Percentiles rank a stretch among this genome's conserved stretches.
Conservation (phyloP, 2,329 filamentous ascomycete species). For the Xylaria sp. region DNA sequence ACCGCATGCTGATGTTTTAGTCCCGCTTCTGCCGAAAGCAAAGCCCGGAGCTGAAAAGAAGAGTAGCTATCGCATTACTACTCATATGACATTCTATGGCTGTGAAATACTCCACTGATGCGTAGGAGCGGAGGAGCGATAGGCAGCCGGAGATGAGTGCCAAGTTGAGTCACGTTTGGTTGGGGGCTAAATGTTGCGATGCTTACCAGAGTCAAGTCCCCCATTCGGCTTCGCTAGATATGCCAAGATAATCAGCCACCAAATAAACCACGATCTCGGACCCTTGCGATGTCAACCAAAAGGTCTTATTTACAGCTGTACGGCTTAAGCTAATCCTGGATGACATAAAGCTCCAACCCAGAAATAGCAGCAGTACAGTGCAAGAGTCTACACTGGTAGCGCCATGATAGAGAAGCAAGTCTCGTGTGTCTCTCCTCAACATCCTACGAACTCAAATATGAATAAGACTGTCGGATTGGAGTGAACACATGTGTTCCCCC, state of each 20-base stretch:
- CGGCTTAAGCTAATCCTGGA: constrained; percentile 16
- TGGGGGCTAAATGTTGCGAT: constrained; percentile 14
- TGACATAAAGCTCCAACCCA: background rate
- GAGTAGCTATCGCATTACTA: background rate
- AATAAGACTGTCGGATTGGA: background rate
- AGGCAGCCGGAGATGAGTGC: constrained; percentile 11
- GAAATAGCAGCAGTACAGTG: constrained; percentile 19
- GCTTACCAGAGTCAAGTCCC: background rate
- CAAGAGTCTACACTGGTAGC: background rate
- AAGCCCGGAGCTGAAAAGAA: background rate
- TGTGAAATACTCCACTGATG: background rate
- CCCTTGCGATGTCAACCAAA: background rate
- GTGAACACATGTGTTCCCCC: background rate
- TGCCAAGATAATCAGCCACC: constrained; percentile 22
- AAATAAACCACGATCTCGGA: background rate
- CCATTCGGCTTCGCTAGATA: background rate
- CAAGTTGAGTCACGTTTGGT: background rate
- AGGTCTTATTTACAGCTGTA: background rate
- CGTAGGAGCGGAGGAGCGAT: background rate
- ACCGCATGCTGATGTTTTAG: background rate
- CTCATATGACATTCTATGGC: background rate
- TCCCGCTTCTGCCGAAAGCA: background rate
- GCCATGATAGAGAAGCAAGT: background rate
- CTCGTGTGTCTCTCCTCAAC: background rate
- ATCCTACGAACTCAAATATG: background rate